Base-by-base conservation (phyloP, 768 basidiomycete species). In the Boletus rex-veris region DNA sequence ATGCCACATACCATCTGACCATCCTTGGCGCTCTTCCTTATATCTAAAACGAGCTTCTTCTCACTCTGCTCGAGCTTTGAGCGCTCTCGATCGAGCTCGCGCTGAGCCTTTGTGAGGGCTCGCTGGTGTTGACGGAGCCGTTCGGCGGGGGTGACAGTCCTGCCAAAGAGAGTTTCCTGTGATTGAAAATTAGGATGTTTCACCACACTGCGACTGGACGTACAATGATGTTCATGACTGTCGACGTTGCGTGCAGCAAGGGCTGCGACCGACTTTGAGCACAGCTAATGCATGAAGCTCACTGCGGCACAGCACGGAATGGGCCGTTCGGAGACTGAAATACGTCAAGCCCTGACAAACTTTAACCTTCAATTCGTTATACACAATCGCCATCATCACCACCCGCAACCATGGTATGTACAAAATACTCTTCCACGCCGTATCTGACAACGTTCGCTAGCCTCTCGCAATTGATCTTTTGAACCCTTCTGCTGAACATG, bases 391-490 rank as follows among this genome's bases (percentile, higher is more conserved):
- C 60, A 65, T 54, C 64, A 19, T 55, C 61, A 36, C 45, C 49
- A 45, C 38, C 37, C 30, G n/a, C 63, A 45, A 55, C 5, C 40
- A 65, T 65, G 64, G 64, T 65, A 54, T 28, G 63, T 42, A 21
- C 14, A 30, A 18, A 3, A 26, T 42, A 2, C 19, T 31, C 28
- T 8, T 39, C 28, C 35, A 6, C 35, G 14, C 19, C 24, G 1
- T 39, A 12, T 45, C 57, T 66, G 26, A 66, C 48, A 15, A 47
- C 28, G 1, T 43, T n/a, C n/a, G 8, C 14, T 57, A 96, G 95
- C 82, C 92, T 83, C 92, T 98, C 79, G 93, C 92, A 74, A 74
- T 97, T 73, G 97, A 99, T 77, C 89, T 99, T 74, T 88, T 98
- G 74, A 91, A 98, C 86, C 96, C 93, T 64, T 88, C 92, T 55